Conservation (phyloP, 1,284 basidiomycete genomes). For the Phlebopus sp. region DNA sequence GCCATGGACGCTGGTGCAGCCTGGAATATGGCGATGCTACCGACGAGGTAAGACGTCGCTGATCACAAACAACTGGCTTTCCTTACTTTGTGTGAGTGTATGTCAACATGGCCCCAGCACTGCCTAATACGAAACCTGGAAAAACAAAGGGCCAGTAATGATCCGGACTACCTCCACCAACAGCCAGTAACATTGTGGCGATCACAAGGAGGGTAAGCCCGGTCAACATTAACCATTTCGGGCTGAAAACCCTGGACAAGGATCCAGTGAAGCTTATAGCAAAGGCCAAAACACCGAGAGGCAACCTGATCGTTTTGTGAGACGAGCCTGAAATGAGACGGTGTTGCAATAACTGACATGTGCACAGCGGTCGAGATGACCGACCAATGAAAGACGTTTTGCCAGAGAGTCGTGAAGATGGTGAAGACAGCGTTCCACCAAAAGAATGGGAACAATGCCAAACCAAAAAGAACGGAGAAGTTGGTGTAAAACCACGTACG, state of each 20-base stretch:
- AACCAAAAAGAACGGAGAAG: conserved; percentile 33
- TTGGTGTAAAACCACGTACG: conserved; percentile 33
- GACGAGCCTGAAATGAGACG: neutral
- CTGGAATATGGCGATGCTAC: conserved; percentile 51
- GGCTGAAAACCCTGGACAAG: neutral
- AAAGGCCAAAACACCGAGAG: conserved; percentile 39
- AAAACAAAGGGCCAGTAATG: conserved; percentile 45
- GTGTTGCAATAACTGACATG: conserved; percentile 18
- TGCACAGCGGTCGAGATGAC: conserved; percentile 26
- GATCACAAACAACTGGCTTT: neutral
- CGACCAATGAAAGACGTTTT: conserved; percentile 29
- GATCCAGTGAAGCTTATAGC: conserved; percentile 33
- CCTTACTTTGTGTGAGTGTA: conserved; percentile 39
- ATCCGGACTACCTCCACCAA: conserved; percentile 33
- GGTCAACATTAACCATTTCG: conserved; percentile 28
- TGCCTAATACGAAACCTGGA: conserved; percentile 49
- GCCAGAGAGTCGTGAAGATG: conserved; percentile 30
- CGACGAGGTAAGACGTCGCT: neutral
- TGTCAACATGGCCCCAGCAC: conserved; percentile 35
- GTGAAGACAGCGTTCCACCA: conserved; percentile 30
- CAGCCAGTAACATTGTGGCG: conserved; percentile 42
- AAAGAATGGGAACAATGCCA: conserved; percentile 30
- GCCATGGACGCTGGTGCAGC: conserved; percentile 45
- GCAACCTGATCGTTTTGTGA: conserved; percentile 34
- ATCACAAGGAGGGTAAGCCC: conserved; percentile 35